phyloP scores from a whole-genome alignment of 257 asterid species.

The Solanum pinnatisectum region DNA sequence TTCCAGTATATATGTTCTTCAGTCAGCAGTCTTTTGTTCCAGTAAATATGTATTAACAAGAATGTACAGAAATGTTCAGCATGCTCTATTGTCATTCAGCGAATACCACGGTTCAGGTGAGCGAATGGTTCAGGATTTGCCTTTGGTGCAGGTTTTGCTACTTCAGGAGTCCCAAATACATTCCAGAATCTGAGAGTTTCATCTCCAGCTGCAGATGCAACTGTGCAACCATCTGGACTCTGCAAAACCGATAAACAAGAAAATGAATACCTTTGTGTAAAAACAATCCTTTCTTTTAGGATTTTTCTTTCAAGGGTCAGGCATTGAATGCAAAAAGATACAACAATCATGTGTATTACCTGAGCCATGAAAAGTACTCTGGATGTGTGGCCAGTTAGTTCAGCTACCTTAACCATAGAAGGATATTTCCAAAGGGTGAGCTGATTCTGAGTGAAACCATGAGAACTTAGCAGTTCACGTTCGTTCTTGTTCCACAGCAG shows the following conservation, averaged over 20 bases:
- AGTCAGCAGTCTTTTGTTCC: neutral
- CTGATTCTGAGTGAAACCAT: conserved; percentile 89
- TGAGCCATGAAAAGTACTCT: conserved; percentile 87
- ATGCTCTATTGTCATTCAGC: conserved; percentile 20
- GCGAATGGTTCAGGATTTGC: conserved; percentile 72
- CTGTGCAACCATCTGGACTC: conserved; percentile 95
- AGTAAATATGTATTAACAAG: neutral
- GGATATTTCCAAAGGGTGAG: conserved; percentile 97
- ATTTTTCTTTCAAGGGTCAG: neutral
- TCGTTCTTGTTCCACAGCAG: conserved; percentile 90
- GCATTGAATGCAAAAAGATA: neutral
- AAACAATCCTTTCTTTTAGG: no score
- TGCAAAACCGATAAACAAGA: conserved; percentile 2
- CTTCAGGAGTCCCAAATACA: conserved; percentile 85
- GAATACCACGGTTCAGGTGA: conserved; percentile 56
- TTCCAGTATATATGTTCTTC: neutral
- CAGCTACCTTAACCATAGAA: conserved; percentile 84
- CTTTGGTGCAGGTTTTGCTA: conserved; percentile 66
- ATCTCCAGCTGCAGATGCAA: conserved; percentile 95
- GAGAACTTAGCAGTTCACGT: conserved; percentile 82
- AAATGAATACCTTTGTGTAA: neutral
- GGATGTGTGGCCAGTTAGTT: conserved; percentile 92
- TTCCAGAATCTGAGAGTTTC: conserved; percentile 92
- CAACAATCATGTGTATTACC: conserved; percentile 19
- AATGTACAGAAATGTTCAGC: neutral